Evolutionary conservation across 2,329 filamentous ascomycete species (phyloP).

Genomic region (Monosporascus sp.): DNA sequence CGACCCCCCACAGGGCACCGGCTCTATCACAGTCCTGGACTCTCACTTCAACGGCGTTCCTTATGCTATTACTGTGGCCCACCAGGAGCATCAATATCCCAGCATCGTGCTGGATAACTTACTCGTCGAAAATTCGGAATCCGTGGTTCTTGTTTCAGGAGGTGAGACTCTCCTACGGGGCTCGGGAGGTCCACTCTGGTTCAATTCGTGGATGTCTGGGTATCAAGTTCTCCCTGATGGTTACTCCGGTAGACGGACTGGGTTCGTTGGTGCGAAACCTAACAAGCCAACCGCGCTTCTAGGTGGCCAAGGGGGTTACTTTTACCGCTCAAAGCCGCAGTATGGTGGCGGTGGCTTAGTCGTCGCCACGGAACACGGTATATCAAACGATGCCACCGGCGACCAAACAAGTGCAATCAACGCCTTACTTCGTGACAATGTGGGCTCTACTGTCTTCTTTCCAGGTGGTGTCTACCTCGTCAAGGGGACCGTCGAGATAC

Average conservation of each 20-base stretch:
- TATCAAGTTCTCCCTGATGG: not conserved
- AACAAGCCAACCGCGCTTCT: slow-evolving; percentile 6
- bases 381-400: slow-evolving; percentile 26
- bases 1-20: slow-evolving; percentile 28
- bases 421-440: slow-evolving; percentile 5
- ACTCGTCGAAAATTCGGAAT: slow-evolving; percentile 32
- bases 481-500: slow-evolving; percentile 35
- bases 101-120: slow-evolving; percentile 47
- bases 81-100: slow-evolving; percentile 30
- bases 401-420: slow-evolving; percentile 19
- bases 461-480: slow-evolving; percentile 18
- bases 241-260: not conserved
- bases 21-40: slow-evolving; percentile 52
- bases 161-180: not conserved
- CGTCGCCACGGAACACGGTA: slow-evolving; percentile 5
- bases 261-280: not conserved
- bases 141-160: not conserved
- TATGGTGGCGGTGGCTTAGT: slow-evolving; percentile 18
- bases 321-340: slow-evolving; percentile 23
- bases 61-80: slow-evolving; percentile 40
- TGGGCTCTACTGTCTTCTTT: slow-evolving; percentile 10
- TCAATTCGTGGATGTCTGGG: not conserved
- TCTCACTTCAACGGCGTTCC: slow-evolving; percentile 44
- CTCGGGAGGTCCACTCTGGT: not conserved
- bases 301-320: slow-evolving; percentile 13